Conservation (phyloP, 345 rosid species). For the Populus tremula region DNA sequence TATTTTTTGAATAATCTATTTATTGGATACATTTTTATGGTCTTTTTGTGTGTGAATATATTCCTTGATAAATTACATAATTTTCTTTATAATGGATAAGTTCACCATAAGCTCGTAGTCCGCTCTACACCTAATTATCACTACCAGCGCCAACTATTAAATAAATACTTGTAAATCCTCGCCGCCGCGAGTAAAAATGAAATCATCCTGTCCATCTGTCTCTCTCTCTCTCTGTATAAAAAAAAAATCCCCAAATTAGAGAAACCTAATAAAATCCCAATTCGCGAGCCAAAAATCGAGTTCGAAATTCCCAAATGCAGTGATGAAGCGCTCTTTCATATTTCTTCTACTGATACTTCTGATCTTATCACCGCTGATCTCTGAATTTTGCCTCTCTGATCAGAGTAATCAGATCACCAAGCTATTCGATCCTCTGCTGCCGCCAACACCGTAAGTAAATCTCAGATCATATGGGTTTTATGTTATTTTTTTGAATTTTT, state of each 20-base stretch:
- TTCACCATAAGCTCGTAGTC: not conserved
- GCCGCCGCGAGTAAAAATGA: not conserved
- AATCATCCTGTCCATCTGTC: not conserved
- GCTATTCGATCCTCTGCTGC: conserved; percentile 29
- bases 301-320: not conserved
- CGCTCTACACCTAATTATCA: not conserved
- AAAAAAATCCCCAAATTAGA: not conserved
- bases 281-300: not conserved
- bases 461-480: not conserved
- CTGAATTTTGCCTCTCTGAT: conserved; percentile 33
- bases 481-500: not conserved
- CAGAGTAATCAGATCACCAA: conserved; percentile 18
- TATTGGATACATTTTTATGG: not conserved
- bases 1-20: no score
- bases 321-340: conserved; percentile 49
- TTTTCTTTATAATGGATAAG: not conserved
- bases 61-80: not conserved
- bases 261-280: not conserved
- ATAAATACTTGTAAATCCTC: not conserved
- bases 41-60: not conserved
- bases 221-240: not conserved
- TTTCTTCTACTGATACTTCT: conserved; percentile 31
- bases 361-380: conserved; percentile 41
- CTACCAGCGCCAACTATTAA: not conserved
- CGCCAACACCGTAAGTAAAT: conserved; percentile 42